Base-by-base conservation (phyloP, 1,139 yeast genomes). In the Petasospora rhodanensis region DNA sequence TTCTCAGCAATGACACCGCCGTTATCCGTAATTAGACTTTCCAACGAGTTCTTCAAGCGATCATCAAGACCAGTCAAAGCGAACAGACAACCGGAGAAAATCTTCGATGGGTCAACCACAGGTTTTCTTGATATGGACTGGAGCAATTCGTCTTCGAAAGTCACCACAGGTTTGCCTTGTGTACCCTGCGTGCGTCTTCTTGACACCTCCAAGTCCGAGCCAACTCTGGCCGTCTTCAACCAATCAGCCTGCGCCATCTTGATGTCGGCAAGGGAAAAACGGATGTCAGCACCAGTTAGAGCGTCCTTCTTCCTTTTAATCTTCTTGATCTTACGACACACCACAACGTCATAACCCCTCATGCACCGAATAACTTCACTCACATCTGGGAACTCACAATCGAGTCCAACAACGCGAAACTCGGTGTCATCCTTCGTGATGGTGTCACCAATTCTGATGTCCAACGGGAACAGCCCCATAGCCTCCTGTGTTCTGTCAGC, bases 1-100 rank as follows among this genome's bases (percentile, higher is more conserved):
- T 56, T 68, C 9, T 68, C 73, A 10, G 73, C 43, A 6, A 79
- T 56, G 5, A 56, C 51, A 0, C 86, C 89, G 1, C 83, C 85
- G 42, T 76, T 64, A 0, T 47, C 37, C 27, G 54, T 56, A 9
- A 77, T 76, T 12, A 61, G 26, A 2, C 50, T 43, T 3, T 56
- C 56, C 18, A 73, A 39, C 12, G 58, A 48, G 17, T 27, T 29
- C 26, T 40, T 40, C 24, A 55, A 56, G 31, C 68, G 65, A 17
- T 65, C 60, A 6, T 58, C 59, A 11, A 63, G 68, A 16, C 66
- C 64, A 4, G 73, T 66, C 11, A 69, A 43, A 8, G 66, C 60
- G 45, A 70, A 70, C 0, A 68, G 35, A 34, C 75, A 70, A 1
- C 54, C 54, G 4, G 52, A 40, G 42, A 70, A 69, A 3, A 67